A percentile compares a stretch with the other conserved stretches of the same genome.
These are phyloP conservation scores for Verticillium tricorpus DNA, from an alignment of 2,329 filamentous ascomycete genomes.

Conservation along the genomic window DNA sequence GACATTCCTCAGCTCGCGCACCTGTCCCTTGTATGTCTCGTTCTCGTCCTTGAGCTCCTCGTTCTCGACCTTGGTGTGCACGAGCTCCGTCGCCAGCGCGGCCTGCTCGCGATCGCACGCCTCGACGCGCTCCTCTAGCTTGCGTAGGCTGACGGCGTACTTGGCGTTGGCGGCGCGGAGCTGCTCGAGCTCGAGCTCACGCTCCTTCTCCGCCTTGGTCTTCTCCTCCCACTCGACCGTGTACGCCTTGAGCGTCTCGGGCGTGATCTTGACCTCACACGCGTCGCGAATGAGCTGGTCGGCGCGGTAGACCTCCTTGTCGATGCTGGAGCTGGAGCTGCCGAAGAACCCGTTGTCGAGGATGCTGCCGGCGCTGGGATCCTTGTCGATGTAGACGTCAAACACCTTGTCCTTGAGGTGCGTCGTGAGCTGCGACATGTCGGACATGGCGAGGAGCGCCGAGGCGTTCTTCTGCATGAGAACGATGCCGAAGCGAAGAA, in stretches of 20 bases:
- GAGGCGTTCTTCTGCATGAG: slow-evolving; percentile 92
- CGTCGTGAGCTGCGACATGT: slow-evolving; percentile 83
- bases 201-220: slow-evolving; percentile 73
- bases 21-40: slow-evolving; percentile 79
- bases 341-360: slow-evolving; percentile 97
- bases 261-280: slow-evolving; percentile 79
- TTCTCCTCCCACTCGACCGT: slow-evolving; percentile 90
- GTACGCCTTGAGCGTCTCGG: slow-evolving; percentile 77
- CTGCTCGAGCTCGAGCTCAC: slow-evolving; percentile 74
- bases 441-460: slow-evolving; percentile 74
- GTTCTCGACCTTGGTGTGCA: slow-evolving; percentile 90
- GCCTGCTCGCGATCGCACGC: slow-evolving; percentile 88
- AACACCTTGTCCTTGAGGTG: slow-evolving; percentile 94
- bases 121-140: slow-evolving; percentile 82
- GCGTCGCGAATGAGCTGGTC: slow-evolving; percentile 92
- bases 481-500: slow-evolving; percentile 90
- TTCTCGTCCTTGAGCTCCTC: slow-evolving; percentile 86
- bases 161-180: slow-evolving; percentile 63
- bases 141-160: slow-evolving; percentile 72
- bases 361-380: slow-evolving; percentile 86
- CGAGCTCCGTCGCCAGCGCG: slow-evolving; percentile 82
- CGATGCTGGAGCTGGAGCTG: slow-evolving; percentile 78
- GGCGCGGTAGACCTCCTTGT: slow-evolving; percentile 94
- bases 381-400: slow-evolving; percentile 93
- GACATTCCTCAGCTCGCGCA: slow-evolving; percentile 77